Percentiles rank a stretch among this genome's conserved stretches.
These are phyloP conservation scores for Raphanus sativus DNA, from an alignment of 345 rosid species.

Conservation along the genomic window DNA sequence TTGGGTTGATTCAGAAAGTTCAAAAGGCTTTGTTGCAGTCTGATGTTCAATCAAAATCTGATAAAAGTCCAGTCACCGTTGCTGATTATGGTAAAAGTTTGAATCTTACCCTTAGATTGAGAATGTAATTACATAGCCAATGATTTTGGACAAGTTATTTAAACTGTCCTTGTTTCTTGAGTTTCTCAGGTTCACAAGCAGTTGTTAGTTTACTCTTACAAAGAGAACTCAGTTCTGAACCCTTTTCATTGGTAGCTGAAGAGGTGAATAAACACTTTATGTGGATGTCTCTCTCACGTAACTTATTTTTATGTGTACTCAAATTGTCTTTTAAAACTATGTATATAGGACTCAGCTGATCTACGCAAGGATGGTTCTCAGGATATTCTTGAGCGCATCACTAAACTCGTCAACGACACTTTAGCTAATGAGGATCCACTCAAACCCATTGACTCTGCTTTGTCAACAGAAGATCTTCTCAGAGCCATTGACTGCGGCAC, in stretches of 20 bases:
- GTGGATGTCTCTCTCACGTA: not conserved
- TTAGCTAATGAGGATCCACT: slow-evolving; percentile 61
- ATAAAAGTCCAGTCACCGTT: slow-evolving; percentile 89
- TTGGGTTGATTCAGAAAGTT: slow-evolving; percentile 59
- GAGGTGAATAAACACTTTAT: slow-evolving; percentile 57
- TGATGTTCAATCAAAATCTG: slow-evolving; percentile 87
- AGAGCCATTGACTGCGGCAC: slow-evolving; percentile 74
- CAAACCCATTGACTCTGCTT: slow-evolving; percentile 61
- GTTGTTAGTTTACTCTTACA: slow-evolving; percentile 75
- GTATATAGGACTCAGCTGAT: slow-evolving; percentile 74
- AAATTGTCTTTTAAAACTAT: slow-evolving; percentile 19
- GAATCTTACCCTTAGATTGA: slow-evolving; percentile 1
- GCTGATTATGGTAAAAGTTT: slow-evolving; percentile 85
- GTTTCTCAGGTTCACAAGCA: slow-evolving; percentile 82
- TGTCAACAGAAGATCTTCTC: slow-evolving; percentile 68
- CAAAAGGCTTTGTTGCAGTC: slow-evolving; percentile 81
- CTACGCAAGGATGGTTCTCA: slow-evolving; percentile 61
- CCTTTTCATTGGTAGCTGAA: slow-evolving; percentile 88
- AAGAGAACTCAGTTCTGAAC: slow-evolving; percentile 63
- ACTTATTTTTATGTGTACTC: slow-evolving; percentile 11
- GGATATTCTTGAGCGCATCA: slow-evolving; percentile 69
- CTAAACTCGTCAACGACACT: slow-evolving; percentile 79
- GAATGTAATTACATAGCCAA: not conserved
- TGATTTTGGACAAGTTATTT: not conserved
- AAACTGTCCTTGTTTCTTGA: not conserved